Percentiles rank a stretch among this genome's conserved stretches.
Conservation (phyloP, 352 stramenopile species). For the Phytopythium ostracodes region DNA sequence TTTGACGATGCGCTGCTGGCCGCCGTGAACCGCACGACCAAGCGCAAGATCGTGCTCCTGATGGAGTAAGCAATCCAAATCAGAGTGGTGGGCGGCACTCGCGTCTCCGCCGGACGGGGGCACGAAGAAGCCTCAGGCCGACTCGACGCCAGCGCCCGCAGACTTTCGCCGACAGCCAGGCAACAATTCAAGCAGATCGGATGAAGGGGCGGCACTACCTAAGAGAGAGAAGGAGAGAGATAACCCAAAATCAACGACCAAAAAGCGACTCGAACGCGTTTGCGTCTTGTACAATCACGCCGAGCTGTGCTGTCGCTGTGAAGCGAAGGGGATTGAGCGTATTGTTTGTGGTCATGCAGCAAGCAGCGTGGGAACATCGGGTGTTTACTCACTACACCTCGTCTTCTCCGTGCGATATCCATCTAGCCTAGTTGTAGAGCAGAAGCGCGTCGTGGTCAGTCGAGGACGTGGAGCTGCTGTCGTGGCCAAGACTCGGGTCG, state of each 20-base stretch:
- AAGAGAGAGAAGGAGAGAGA: slow-evolving; percentile 2
- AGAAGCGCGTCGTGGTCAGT: slow-evolving; percentile 27
- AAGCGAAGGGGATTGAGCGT: background rate
- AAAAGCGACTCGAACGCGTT: slow-evolving; percentile 18
- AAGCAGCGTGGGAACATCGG: background rate
- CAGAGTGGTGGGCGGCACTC: background rate
- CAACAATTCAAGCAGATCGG: background rate
- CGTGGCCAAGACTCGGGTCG: slow-evolving; percentile 19
- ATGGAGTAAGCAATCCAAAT: slow-evolving; percentile 53
- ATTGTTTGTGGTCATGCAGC: too few species aligned
- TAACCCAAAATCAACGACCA: slow-evolving; percentile 20
- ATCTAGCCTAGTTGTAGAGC: slow-evolving; percentile 39
- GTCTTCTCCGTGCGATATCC: background rate
- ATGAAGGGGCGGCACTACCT: background rate
- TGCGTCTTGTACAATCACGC: slow-evolving; percentile 11
- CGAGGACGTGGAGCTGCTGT: slow-evolving; percentile 1
- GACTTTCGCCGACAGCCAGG: background rate
- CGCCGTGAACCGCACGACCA: slow-evolving; percentile 74
- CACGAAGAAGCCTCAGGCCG: background rate
- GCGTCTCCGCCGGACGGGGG: background rate
- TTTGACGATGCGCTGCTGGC: slow-evolving; percentile 74
- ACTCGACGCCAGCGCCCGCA: background rate
- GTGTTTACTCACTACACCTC: background rate
- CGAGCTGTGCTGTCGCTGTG: background rate
- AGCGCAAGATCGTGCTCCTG: slow-evolving; percentile 80